Evolutionary conservation across 768 basidiomycete genomes (phyloP), one percentile per base, ranked within the genome.

Genomic region (Tricholoma flavovirens): DNA sequence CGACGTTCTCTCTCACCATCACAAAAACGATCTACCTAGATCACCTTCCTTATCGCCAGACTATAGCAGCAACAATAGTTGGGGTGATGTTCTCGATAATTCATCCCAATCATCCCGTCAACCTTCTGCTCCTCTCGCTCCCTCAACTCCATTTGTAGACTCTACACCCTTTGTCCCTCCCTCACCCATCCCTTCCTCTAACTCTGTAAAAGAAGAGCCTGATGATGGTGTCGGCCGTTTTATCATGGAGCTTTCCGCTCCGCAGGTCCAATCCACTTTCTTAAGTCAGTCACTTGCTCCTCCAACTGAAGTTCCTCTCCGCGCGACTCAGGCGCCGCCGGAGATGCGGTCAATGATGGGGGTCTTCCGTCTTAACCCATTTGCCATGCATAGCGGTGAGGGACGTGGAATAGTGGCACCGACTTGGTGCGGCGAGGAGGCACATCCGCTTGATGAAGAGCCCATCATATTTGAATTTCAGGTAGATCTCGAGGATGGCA

Each of bases 321-420:
- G 88, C 46, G 88, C 88, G 7, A 89, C 86, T 0, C 84, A 88
- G 63, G 88, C 87, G 1, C 77, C 79, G 58, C 77, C 79, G 46
- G 77, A 80, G 43, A 89, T 89, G 88, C 80, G 84, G 53, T 72
- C 74, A 49, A 83, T 89, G 83, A 91, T 91, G 88, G 81, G 81
- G 42, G 82, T 84, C 19, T 88, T 90, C 67, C 79, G 88, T 7
- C 77, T 90, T 61, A 86, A 90, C 67, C 87, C 87, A 0, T 90
- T 90, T 61, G 79, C 87, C 21, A 81, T 84, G 72, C 83, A 87
- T 60, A 81, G 75, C 56, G 77, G 75, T 29, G 64, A 67, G 3
- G 72, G 76, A 36, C 75, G 76, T 48, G 73, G 75, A 4, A 57
- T 69, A 2, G 68, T 74, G 5, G 60, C 66, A 1, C 59, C 59